Percentiles rank a stretch among this genome's conserved stretches.
Conservation (phyloP, 495 filamentous ascomycete genomes). For the Trichoderma orchidacearum region DNA sequence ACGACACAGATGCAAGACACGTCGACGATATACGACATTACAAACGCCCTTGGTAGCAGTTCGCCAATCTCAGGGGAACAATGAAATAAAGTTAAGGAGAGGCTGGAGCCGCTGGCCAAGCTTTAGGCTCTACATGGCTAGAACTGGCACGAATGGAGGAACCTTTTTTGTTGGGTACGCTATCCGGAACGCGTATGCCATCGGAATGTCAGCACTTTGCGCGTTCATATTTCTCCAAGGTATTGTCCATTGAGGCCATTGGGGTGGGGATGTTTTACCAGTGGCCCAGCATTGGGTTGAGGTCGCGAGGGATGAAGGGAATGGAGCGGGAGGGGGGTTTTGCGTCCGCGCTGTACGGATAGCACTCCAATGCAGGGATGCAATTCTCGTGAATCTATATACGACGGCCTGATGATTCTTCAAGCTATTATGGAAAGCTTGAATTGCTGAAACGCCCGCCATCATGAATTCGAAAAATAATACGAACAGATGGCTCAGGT, state of each 20-base stretch:
- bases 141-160: neutral
- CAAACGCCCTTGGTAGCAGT: too few species aligned
- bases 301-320: neutral
- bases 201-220: neutral
- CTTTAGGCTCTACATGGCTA: neutral
- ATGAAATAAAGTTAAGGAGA: neutral
- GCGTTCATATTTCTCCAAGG: neutral
- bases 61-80: neutral
- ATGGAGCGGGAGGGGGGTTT: too few species aligned
- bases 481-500: too few species aligned
- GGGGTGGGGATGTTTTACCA: neutral
- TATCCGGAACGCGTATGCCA: neutral
- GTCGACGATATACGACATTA: neutral
- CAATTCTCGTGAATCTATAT: too few species aligned
- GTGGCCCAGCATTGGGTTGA: neutral
- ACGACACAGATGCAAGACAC: neutral
- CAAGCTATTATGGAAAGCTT: too few species aligned
- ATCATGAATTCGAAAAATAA: too few species aligned
- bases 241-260: neutral
- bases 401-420: too few species aligned
- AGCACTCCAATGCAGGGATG: too few species aligned
- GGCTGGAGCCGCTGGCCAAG: neutral
- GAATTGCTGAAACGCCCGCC: too few species aligned
- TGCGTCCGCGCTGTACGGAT: too few species aligned
- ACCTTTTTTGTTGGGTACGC: neutral